These are phyloP conservation scores for Gossypium lobatum DNA, from an alignment of 441 rosid species.

Conservation along the genomic window DNA sequence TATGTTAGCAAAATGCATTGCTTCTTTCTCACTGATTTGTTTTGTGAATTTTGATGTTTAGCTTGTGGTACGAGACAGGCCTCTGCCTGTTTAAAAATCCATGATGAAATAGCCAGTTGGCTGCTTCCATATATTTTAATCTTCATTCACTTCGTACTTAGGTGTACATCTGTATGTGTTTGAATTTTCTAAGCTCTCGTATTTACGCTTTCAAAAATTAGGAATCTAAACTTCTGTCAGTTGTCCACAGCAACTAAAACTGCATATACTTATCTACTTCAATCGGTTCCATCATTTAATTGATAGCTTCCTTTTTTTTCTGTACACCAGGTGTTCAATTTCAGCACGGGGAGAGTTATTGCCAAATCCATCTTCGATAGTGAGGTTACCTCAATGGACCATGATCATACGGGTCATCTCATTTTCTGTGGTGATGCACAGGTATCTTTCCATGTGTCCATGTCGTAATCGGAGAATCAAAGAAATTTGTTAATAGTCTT, in stretches of 20 bases:
- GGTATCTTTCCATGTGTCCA: conserved; percentile 28
- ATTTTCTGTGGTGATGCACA: conserved; percentile 90
- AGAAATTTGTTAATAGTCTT: neutral
- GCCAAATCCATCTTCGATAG: conserved; percentile 48
- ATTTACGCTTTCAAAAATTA: neutral
- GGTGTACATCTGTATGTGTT: neutral
- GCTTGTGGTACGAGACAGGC: neutral
- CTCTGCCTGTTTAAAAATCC: neutral
- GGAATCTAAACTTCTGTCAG: neutral
- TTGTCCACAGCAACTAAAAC: neutral
- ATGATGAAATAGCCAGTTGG: neutral
- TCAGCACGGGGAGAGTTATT: conserved; percentile 88
- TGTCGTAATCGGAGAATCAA: neutral
- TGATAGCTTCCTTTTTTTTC: conserved; percentile 11
- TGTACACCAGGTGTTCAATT: conserved; percentile 72
- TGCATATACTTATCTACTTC: neutral
- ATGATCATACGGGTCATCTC: conserved; percentile 92
- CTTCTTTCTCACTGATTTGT: neutral
- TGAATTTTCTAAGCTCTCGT: neutral
- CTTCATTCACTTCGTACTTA: neutral
- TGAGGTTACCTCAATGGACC: conserved; percentile 86
- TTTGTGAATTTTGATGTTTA: neutral
- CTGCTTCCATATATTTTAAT: neutral
- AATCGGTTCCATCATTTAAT: conserved; percentile 14
- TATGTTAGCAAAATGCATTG: neutral